Conservation (phyloP, 2,329 filamentous ascomycete species). For the Ilyonectria mors-panacis region DNA sequence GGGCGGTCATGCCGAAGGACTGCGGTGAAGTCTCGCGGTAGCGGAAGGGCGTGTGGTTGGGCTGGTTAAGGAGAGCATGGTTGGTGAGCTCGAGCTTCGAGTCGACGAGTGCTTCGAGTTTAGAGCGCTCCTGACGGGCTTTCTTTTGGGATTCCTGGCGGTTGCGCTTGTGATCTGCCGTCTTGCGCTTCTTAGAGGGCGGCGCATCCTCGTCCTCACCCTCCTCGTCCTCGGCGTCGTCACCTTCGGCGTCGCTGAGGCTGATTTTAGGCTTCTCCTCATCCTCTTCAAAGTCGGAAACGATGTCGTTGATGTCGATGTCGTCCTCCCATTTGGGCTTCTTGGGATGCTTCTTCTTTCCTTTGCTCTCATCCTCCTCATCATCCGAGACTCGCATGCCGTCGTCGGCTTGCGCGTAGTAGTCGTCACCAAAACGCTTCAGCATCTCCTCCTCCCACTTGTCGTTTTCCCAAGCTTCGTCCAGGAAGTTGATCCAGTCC, state of each 20-base stretch:
- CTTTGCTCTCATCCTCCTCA: constrained; percentile 73
- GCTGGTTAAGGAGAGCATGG: constrained; percentile 68
- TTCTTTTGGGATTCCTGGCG: constrained; percentile 74
- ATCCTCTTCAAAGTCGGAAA: constrained; percentile 87
- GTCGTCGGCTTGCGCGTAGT: constrained; percentile 83
- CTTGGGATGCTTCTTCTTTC: constrained; percentile 63
- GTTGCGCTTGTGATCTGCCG: constrained; percentile 72
- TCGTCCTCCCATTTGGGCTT: constrained; percentile 92
- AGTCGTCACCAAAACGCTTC: constrained; percentile 88
- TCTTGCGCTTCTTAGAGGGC: constrained; percentile 72
- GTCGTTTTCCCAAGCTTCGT: constrained; percentile 90
- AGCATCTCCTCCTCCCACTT: constrained; percentile 94
- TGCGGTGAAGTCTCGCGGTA: constrained; percentile 96
- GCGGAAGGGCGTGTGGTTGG: constrained; percentile 71
- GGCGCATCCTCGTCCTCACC: constrained; percentile 61
- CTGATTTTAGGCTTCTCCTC: constrained; percentile 66
- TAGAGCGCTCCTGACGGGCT: constrained; percentile 84
- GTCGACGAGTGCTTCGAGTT: constrained; percentile 90
- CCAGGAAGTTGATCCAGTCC: constrained; percentile 87
- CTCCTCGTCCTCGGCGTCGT: constrained; percentile 55
- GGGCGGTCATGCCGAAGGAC: constrained; percentile 88
- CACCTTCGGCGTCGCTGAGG: constrained; percentile 64
- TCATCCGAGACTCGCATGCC: constrained; percentile 74
- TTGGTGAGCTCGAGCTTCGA: constrained; percentile 82
- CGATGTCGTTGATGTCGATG: constrained; percentile 94